These are phyloP conservation scores for Chaetomium sp. DNA, from an alignment of 2,329 filamentous ascomycete genomes.

Conservation along the genomic window DNA sequence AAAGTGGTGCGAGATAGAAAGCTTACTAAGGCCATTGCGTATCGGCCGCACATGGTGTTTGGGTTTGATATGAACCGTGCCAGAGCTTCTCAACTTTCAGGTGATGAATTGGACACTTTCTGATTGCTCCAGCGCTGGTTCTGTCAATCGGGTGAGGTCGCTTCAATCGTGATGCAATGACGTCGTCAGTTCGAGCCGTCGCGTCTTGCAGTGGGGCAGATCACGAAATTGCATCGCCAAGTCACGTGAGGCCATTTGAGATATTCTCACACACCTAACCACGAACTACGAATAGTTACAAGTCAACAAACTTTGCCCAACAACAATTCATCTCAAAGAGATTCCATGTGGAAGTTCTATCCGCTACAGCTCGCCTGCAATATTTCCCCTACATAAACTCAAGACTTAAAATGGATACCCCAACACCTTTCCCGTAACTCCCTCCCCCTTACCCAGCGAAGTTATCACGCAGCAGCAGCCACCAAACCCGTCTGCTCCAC, in stretches of 20 bases:
- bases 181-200: not conserved
- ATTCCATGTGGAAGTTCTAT: not conserved
- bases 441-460: not conserved
- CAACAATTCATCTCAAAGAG: not conserved
- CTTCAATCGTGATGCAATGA: slow-evolving; percentile 3
- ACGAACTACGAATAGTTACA: too few relatives aligned
- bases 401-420: too few relatives aligned
- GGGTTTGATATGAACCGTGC: not conserved
- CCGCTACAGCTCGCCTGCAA: too few relatives aligned
- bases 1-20: too few relatives aligned
- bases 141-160: not conserved
- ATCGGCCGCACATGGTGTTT: slow-evolving; percentile 32
- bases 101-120: not conserved
- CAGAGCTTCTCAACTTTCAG: not conserved
- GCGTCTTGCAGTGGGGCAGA: not conserved
- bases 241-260: slow-evolving; percentile 17
- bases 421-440: not conserved
- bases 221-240: slow-evolving; percentile 13
- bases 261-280: not conserved
- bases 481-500: slow-evolving; percentile 7
- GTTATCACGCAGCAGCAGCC: not conserved
- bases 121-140: not conserved
- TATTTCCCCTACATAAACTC: too few relatives aligned
- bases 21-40: slow-evolving; percentile 32
- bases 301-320: not conserved